Evolutionary conservation across 371 early-diverging fungal genomes (phyloP), one percentile per base, ranked within the genome.

Genomic region (Umbelopsis sp.): DNA sequence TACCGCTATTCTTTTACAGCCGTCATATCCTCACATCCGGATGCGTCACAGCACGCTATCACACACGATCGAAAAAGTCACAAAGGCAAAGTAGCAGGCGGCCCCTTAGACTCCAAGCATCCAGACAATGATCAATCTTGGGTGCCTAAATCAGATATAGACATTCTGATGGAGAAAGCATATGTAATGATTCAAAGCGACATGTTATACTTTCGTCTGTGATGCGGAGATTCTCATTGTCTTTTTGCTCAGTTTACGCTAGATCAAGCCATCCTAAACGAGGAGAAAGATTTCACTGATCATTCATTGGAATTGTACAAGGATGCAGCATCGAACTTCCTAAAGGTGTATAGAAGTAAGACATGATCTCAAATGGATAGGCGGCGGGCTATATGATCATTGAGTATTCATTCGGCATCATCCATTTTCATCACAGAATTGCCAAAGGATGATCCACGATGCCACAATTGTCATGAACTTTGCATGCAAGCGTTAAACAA

Each of bases 221-320:
- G n/a, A 20, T 24, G 52, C 8, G 32, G 29, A 52, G 63, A 37
- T 14, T 20, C 62, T 12, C 29, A 37, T 50, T 66, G 65, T 65
- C 44, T 44, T 38, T 44, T 38, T n/a, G n/a, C 3, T 22, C 50
- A 77, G 79, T 78, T 78, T 24, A 68, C 72, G 32, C 70, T 69
- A 52, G 74, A 72, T 62, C 86, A 86, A 74, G 86, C 76, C 0
- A 75, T 75, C 63, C 44, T 77, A 22, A 80, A 81, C 63, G 84
- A 86, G 53, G 50, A 52, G 9, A 77, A 83, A 65, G 73, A 72
- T 8, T 68, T 79, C 66, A 69, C 45, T 9, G 81, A 80, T 20
- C 70, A 78, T 52, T 85, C 85, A 9, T 70, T 86, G 14, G 79
- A 79, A 11, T 78, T 85, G 62, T 84, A 76, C 48, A 70, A 74